These are phyloP conservation scores for Fusarium sp. DNA, from an alignment of 2,329 filamentous ascomycete species.

Conservation along the genomic window DNA sequence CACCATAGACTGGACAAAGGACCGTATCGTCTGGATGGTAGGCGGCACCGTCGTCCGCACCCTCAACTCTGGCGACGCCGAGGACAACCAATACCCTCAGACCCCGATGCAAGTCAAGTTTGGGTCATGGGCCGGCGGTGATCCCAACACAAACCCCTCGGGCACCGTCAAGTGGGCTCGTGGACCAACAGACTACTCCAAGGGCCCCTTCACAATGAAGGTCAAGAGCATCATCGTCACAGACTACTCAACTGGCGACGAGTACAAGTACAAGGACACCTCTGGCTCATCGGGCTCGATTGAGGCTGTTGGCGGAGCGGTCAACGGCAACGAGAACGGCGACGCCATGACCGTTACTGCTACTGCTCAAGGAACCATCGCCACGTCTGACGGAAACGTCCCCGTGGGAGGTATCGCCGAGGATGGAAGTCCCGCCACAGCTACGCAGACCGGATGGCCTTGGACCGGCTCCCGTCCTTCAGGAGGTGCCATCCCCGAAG, in stretches of 20 bases:
- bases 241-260: slow-evolving; percentile 92
- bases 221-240: slow-evolving; percentile 81
- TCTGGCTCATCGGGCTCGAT: slow-evolving; percentile 87
- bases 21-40: slow-evolving; percentile 88
- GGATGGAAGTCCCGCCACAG: slow-evolving; percentile 64
- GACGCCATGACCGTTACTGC: slow-evolving; percentile 65
- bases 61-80: slow-evolving; percentile 76
- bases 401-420: slow-evolving; percentile 77
- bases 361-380: slow-evolving; percentile 71
- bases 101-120: slow-evolving; percentile 96
- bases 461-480: slow-evolving; percentile 71
- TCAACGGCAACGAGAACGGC: slow-evolving; percentile 76
- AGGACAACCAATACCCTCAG: slow-evolving; percentile 85
- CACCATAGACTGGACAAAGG: slow-evolving; percentile 88
- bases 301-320: slow-evolving; percentile 78
- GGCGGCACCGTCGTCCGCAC: slow-evolving; percentile 82
- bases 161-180: slow-evolving; percentile 93
- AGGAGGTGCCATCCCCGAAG: slow-evolving; percentile 74
- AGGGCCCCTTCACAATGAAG: slow-evolving; percentile 88
- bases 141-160: slow-evolving; percentile 75
- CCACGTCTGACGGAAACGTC: slow-evolving; percentile 74
- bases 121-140: slow-evolving; percentile 92
- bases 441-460: slow-evolving; percentile 73
- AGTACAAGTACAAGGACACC: slow-evolving; percentile 85
- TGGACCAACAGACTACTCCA: slow-evolving; percentile 84